phyloP scores from a whole-genome alignment of 306 rosid genomes.

The Gastrolobium villosum region DNA sequence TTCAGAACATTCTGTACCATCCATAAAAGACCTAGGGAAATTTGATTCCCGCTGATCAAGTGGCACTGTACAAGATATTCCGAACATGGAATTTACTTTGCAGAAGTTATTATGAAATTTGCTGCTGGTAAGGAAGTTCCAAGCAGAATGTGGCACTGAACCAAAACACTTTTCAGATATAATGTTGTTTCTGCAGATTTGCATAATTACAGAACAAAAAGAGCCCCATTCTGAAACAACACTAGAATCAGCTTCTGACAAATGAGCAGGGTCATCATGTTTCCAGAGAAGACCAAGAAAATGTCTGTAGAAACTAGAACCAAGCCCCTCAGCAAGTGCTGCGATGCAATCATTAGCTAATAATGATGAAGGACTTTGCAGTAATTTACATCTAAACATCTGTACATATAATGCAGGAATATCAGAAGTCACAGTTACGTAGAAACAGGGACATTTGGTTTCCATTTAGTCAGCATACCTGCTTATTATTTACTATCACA shows the following conservation, averaged over 20 bases:
- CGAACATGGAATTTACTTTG: conserved; percentile 62
- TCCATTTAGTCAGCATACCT: conserved; percentile 60
- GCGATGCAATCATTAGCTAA: conserved; percentile 89
- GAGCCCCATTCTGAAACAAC: conserved; percentile 84
- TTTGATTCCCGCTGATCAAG: conserved; percentile 53
- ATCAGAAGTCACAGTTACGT: conserved; percentile 24
- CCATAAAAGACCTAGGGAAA: conserved; percentile 44
- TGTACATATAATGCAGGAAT: conserved; percentile 51
- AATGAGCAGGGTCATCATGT: conserved; percentile 72
- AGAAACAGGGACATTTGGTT: background rate
- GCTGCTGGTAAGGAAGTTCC: conserved; percentile 89
- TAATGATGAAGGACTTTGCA: conserved; percentile 75
- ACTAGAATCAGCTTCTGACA: conserved; percentile 62
- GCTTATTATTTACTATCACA: conserved; percentile 76
- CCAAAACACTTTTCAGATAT: conserved; percentile 52
- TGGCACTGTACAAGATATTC: conserved; percentile 56
- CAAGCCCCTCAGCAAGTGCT: conserved; percentile 91
- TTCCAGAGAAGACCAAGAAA: conserved; percentile 92
- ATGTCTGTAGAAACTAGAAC: conserved; percentile 71
- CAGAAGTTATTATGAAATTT: conserved; percentile 77
- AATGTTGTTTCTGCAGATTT: conserved; percentile 63
- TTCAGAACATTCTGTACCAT: conserved; percentile 52
- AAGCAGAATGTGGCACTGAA: conserved; percentile 63
- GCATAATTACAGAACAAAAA: conserved; percentile 71
- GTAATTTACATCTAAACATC: conserved; percentile 89